Base-by-base conservation (phyloP, 257 asterid species). In the Gentiana macrophylla region DNA sequence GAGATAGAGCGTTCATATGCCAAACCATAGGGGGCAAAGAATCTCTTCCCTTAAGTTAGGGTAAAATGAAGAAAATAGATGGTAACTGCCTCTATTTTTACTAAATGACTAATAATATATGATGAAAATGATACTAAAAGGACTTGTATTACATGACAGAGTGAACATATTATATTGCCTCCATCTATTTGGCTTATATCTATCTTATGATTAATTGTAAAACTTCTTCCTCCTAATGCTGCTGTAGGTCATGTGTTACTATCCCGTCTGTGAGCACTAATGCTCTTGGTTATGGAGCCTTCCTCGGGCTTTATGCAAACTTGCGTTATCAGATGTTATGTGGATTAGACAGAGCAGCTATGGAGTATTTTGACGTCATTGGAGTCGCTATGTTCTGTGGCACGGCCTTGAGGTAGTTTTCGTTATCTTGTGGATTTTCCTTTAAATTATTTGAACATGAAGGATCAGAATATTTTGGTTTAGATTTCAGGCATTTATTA, bases 281-380 rank as follows among this genome's bases (percentile, higher is more conserved):
- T 73, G 94, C 97, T 13, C 94, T 92, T 32, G 97, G 97, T 55
- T 92, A 88, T 67, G 99, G 99, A 69, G 94, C 95, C 56, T 92
- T 92, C 74, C 97, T 92, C 59, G 97, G 97, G 50, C 71, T 92
- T 1, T 92, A 88, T 67, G 97, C 95, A 8, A 92, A 92, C 78
- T 68, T 88, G 69, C 84, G 95, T 3, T 82, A 92, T 71, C 99
- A 92, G 77, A 82, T 92, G 64, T 65, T 86, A 70, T 81, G 78
- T 76, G 99, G 99, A 37, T 77, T 92, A 52, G 99, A 92, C 70
- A 74, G 90, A 77, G 79, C 73, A 43, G 77, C 79, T 33, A 60
- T 67, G 59, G 82, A 59, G 68, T 80, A 88, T 73, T 92, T 92
- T 70, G 99, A 92, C 77, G 97, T 88, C 59, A 88, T 92, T 64